Evolutionary conservation across 352 stramenopile species (phyloP).

Genomic region (Pythium insidiosum): DNA sequence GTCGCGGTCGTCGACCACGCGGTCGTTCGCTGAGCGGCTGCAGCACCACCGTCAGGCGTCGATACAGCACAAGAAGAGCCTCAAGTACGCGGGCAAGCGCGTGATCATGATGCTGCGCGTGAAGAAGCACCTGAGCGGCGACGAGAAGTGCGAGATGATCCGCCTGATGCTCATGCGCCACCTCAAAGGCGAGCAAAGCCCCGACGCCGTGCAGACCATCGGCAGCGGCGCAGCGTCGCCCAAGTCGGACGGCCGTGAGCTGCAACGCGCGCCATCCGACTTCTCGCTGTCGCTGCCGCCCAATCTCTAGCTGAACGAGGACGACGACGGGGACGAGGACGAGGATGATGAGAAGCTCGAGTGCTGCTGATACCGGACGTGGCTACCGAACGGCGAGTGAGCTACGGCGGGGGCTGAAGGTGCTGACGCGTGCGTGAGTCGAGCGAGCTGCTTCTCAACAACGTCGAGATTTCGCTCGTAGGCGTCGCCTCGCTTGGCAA

Average conservation of each 20-base stretch:
- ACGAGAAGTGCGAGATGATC: slow-evolving; percentile 57
- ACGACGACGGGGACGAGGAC: no score
- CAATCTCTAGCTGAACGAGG: slow-evolving; percentile 4
- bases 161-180: slow-evolving; percentile 35
- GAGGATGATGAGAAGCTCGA: no score
- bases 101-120: slow-evolving; percentile 64
- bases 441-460: slow-evolving; percentile 53
- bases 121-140: slow-evolving; percentile 28
- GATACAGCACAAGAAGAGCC: no score
- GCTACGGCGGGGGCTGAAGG: no score
- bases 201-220: background rate
- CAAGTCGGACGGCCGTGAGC: slow-evolving; percentile 1
- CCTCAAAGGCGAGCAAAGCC: slow-evolving; percentile 7
- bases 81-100: slow-evolving; percentile 51
- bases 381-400: slow-evolving; percentile 37
- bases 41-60: no score
- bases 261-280: slow-evolving; percentile 5
- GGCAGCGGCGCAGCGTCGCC: background rate
- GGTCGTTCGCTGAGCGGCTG: background rate
- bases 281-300: slow-evolving; percentile 13
- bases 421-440: slow-evolving; percentile 26
- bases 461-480: slow-evolving; percentile 69
- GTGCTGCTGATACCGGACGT: slow-evolving; percentile 24
- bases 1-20: no score
- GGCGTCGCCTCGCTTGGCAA: slow-evolving; percentile 47